Evolutionary conservation across 2,329 filamentous ascomycete species (phyloP), one percentile per base, ranked within the genome.

Genomic region (Exophiala mesophila): DNA sequence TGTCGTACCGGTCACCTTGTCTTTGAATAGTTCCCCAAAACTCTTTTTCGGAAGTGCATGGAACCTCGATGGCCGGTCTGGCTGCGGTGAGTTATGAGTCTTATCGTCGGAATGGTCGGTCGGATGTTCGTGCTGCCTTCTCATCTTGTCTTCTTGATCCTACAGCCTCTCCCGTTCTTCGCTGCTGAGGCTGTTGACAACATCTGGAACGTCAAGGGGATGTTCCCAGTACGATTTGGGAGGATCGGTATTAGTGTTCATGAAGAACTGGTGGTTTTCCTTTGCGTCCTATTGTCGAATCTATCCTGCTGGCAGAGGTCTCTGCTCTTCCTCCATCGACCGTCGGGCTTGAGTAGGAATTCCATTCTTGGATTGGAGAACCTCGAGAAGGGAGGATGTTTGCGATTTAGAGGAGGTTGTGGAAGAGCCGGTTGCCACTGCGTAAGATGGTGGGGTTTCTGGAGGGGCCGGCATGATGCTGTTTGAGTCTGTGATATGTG

Each of bases 321-420:
- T 68, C 6, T 65, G 59, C 53, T 79, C 75, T 52, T 81, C 78
- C 63, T 81, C 77, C 76, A 81, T 81, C 18, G 68, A 73, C n/a
- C 76, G 69, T 9, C 77, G 69, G 23, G 63, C 61, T 8, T 66
- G 62, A 2, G 69, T 63, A 0, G 76, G 72, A 30, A 80, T 79
- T 39, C 71, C 72, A 66, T 74, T 74, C 19, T 63, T 59, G 36
- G 59, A 63, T 32, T 54, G 49, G 21, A 55, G 49, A 13, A 59
- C 55, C 44, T 50, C 40, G 13, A 56, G 54, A 21, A 44, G 49
- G 15, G 45, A 52, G 34, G 50, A 47, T 17, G 47, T 16, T 28
- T 45, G 29, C 15, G 41, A 50, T 49, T 36, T 54, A 24, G 46
- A 42, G 18, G 18, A 38, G 26, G 49, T 39, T 7, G 41, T 45